Evolutionary conservation across 2,329 filamentous ascomycete species (phyloP).

Genomic region (Fusarium newnesense): DNA sequence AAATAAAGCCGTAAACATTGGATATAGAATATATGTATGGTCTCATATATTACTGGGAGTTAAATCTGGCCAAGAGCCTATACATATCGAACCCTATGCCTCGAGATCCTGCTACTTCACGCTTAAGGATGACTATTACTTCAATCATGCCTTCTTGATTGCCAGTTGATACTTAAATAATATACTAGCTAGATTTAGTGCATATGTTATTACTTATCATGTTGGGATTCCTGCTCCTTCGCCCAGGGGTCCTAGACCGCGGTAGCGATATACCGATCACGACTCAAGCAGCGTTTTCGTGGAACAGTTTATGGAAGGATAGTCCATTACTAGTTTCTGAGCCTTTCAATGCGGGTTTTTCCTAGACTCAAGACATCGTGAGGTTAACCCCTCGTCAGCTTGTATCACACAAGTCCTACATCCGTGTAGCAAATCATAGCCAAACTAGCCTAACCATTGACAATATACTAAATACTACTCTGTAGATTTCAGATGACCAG

Average conservation of each 20-base stretch:
- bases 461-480: fast-evolving
- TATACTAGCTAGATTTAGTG: too few species aligned
- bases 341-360: too few species aligned
- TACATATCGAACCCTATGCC: fast-evolving
- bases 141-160: fast-evolving
- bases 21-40: fast-evolving
- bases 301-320: fast-evolving
- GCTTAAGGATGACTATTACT: fast-evolving
- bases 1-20: fast-evolving
- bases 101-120: not conserved
- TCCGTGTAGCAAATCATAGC: fast-evolving
- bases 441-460: too few species aligned
- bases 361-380: not conserved
- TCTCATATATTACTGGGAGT: fast-evolving
- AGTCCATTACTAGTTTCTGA: too few species aligned
- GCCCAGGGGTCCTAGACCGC: fast-evolving
- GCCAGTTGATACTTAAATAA: fast-evolving
- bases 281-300: fast-evolving
- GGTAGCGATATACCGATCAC: fast-evolving
- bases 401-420: fast-evolving
- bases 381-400: too few species aligned
- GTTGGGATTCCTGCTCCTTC: not conserved
- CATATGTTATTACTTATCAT: too few species aligned
- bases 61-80: fast-evolving
- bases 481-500: fast-evolving